phyloP scores from a whole-genome alignment of 805 yeast species.

The Barnettozyma wickerhamii region DNA sequence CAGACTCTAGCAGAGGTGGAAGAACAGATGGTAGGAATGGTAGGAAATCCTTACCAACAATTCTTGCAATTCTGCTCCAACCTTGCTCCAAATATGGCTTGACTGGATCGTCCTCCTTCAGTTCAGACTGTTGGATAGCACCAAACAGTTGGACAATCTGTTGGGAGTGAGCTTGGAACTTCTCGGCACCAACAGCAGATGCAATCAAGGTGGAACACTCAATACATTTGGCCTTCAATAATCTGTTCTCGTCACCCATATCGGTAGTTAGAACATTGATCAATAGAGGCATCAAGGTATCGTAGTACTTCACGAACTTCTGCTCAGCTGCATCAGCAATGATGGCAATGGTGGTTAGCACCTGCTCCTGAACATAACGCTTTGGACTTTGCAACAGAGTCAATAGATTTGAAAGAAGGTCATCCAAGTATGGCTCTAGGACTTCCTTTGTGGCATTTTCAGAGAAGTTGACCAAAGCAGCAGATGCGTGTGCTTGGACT shows the following conservation, averaged over 20 bases:
- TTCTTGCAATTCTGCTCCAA: conserved; percentile 90
- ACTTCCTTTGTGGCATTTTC: conserved; percentile 87
- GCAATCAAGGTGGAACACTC: conserved; percentile 96
- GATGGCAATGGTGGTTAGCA: conserved; percentile 91
- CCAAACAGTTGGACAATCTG: conserved; percentile 72
- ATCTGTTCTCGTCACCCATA: conserved; percentile 70
- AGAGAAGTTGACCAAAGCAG: conserved; percentile 92
- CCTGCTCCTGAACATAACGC: conserved; percentile 95
- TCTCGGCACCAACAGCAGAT: conserved; percentile 89
- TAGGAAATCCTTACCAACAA: conserved; percentile 79
- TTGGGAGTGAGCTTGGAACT: conserved; percentile 69
- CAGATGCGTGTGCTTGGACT: conserved; percentile 98
- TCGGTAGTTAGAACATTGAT: conserved; percentile 75
- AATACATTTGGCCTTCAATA: conserved; percentile 86
- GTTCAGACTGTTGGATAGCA: conserved; percentile 56
- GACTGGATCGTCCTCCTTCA: conserved; percentile 79
- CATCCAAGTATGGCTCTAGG: conserved; percentile 90
- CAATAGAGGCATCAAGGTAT: conserved; percentile 87
- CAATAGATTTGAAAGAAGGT: conserved; percentile 66
- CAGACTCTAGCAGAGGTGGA: conserved; percentile 84
- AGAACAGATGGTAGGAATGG: conserved; percentile 81
- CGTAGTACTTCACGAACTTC: conserved; percentile 87
- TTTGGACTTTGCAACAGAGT: conserved; percentile 79
- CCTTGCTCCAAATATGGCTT: conserved; percentile 86
- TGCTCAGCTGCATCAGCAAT: conserved; percentile 95